A percentile compares a stretch with the other conserved stretches of the same genome.
Evolutionary conservation across 805 yeast species (phyloP).

Genomic region (Kodamaea fukazawae): DNA sequence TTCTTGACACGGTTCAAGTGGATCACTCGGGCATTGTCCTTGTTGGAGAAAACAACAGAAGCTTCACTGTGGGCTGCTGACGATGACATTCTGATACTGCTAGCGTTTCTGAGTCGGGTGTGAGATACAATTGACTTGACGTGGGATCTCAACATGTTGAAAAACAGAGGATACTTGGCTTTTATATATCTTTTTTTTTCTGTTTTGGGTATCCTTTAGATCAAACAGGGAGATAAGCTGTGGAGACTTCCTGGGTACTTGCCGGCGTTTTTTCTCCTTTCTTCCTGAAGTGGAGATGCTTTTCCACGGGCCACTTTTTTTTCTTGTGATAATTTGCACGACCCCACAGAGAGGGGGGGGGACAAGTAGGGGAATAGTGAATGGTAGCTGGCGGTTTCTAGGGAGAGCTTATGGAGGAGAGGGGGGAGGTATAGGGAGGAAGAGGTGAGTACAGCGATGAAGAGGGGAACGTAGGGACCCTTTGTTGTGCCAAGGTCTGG

Average conservation of each 20-base stretch:
- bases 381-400: neutral
- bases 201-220: no score
- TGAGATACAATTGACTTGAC: slow-evolving; percentile 7
- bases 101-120: slow-evolving; percentile 2
- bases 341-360: slow-evolving; percentile 3
- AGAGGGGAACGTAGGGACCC: no score
- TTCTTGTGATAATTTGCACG: slow-evolving; percentile 11
- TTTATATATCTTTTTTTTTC: slow-evolving; percentile 1
- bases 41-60: slow-evolving; percentile 63
- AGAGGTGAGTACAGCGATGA: no score
- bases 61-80: slow-evolving; percentile 27
- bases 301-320: slow-evolving; percentile 1
- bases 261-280: slow-evolving; percentile 1
- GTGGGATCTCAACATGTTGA: slow-evolving; percentile 12
- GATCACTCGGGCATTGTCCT: slow-evolving; percentile 67
- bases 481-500: neutral
- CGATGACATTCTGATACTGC: slow-evolving; percentile 8
- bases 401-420: neutral
- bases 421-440: neutral
- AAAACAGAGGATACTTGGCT: neutral
- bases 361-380: neutral
- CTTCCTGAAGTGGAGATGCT: neutral
- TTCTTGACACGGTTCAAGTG: slow-evolving; percentile 78
- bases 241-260: neutral
- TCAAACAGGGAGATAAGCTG: slow-evolving; percentile 1